Evolutionary conservation across 306 rosid genomes (phyloP), one percentile per base, ranked within the genome.

Genomic region (Prosopis cineraria): DNA sequence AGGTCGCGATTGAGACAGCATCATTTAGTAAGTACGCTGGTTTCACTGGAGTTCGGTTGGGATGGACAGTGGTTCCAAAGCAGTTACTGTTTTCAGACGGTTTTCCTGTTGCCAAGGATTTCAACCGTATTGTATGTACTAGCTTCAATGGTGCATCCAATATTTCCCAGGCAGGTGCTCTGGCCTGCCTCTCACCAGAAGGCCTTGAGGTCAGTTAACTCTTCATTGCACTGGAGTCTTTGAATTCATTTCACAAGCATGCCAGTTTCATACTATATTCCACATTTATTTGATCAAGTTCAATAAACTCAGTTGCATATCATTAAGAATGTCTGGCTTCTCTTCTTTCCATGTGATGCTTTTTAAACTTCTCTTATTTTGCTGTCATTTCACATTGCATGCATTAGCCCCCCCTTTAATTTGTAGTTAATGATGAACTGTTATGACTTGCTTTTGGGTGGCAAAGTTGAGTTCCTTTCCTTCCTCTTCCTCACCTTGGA

Each of bases 21-120:
- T 94, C 98, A 36, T 92, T 90, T 71, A 92, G 97, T 78, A 94
- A 94, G 86, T 92, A 89, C 77, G 98, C 98, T 20, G 98, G 98
- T 43, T 94, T 94, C 85, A 94, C 97, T 31, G 97, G 97, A 33
- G 97, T 94, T 71, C 95, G 98, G 65, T 71, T 94, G 77, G 97
- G 98, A 44, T 94, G 98, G 98, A 90, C 98, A 20, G 98, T 90
- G 44, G 73, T 94, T 80, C 97, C 98, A 34, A 92, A 92, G 84
- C 86, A 92, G 74, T 87, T 94, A 30, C 83, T 92, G 97, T n/a
- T n/a, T n/a, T n/a, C n/a, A n/a, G n/a, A n/a, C n/a, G n/a, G n/a
- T n/a, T n/a, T n/a, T n/a, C n/a, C n/a, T n/a, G n/a, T n/a, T n/a
- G n/a, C n/a, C n/a, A n/a, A n/a, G n/a, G n/a, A n/a, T n/a, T n/a